phyloP scores from a whole-genome alignment of 2,329 filamentous ascomycete species.

The Pseudocercospora ulei region DNA sequence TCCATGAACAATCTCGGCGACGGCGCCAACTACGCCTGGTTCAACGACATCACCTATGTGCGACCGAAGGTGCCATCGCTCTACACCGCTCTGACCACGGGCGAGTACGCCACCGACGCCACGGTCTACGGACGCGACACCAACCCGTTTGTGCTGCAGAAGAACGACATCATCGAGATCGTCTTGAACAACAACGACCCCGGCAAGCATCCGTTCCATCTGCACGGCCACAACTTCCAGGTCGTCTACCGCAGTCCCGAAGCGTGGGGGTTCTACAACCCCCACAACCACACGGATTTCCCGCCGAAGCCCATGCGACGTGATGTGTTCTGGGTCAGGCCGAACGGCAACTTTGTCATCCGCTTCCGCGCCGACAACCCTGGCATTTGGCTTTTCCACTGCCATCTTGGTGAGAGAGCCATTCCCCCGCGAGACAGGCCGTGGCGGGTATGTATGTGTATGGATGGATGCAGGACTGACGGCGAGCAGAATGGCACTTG shows the following conservation, averaged over 20 bases:
- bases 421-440: background rate
- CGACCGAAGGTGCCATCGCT: conserved; percentile 67
- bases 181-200: conserved; percentile 66
- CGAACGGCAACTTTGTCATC: conserved; percentile 48
- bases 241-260: conserved; percentile 38
- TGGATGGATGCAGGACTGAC: conserved; percentile 8
- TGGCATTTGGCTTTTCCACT: conserved; percentile 43
- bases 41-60: conserved; percentile 68
- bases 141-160: conserved; percentile 54
- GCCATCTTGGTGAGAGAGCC: conserved; percentile 28
- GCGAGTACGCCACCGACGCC: conserved; percentile 40
- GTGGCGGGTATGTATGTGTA: too few species aligned
- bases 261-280: conserved; percentile 31
- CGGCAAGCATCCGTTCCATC: conserved; percentile 62
- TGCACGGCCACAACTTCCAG: conserved; percentile 71
- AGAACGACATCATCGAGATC: conserved; percentile 60
- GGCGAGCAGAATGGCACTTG: conserved; percentile 43
- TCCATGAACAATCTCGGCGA: conserved; percentile 58
- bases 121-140: conserved; percentile 46
- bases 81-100: conserved; percentile 61
- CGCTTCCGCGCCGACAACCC: conserved; percentile 42
- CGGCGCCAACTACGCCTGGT: conserved; percentile 53
- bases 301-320: conserved; percentile 42
- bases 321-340: conserved; percentile 48
- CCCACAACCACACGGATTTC: conserved; percentile 33